Percentiles rank a stretch among this genome's conserved stretches.
phyloP scores from a whole-genome alignment of 2,329 filamentous ascomycete species.

The Alternaria metachromatica region DNA sequence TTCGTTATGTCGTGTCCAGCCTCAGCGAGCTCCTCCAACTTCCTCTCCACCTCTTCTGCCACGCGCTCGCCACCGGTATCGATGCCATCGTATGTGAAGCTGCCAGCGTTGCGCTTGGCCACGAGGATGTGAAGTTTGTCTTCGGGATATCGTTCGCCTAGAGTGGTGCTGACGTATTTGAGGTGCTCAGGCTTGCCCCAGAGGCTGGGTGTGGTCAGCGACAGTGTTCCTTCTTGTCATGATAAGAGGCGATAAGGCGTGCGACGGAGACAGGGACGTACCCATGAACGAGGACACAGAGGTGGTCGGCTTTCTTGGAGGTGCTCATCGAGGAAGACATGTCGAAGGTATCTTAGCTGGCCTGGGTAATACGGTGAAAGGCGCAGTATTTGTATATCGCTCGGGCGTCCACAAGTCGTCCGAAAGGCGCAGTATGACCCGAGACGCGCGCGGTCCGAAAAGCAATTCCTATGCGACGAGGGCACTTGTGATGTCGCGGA shows the following conservation, averaged over 20 bases:
- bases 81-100: conserved; percentile 71
- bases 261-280: conserved; percentile 50
- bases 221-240: background rate
- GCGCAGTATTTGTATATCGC: conserved; percentile 23
- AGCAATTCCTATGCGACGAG: background rate
- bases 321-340: conserved; percentile 12
- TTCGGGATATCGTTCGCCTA: conserved; percentile 66
- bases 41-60: conserved; percentile 68
- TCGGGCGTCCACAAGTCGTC: conserved; percentile 27
- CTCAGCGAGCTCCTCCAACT: conserved; percentile 60
- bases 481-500: background rate
- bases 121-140: conserved; percentile 74
- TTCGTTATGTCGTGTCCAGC: conserved; percentile 77
- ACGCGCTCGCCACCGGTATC: conserved; percentile 73
- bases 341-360: conserved; percentile 19
- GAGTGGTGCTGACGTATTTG: conserved; percentile 68
- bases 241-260: conserved; percentile 3
- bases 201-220: conserved; percentile 58
- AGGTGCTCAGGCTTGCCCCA: conserved; percentile 84
- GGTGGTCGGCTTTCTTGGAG: conserved; percentile 63
- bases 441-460: conserved; percentile 8
- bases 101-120: conserved; percentile 75
- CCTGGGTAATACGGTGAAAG: background rate
- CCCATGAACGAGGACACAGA: conserved; percentile 80
- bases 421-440: conserved; percentile 15